Conservation (phyloP, 768 basidiomycete genomes). For the Boletus sensibilis region DNA sequence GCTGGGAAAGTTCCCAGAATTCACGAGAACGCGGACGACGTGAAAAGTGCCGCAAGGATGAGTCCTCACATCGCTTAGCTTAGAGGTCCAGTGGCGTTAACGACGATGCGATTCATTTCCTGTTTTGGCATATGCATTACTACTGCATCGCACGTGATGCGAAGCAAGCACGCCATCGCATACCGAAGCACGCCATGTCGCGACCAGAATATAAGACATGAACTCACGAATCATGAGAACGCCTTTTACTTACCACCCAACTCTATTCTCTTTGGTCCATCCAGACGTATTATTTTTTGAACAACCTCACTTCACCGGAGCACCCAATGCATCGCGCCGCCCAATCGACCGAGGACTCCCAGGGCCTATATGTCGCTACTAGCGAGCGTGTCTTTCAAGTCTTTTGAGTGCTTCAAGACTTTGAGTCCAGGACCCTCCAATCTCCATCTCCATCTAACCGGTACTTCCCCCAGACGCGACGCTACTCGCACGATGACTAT, state of each 20-base stretch:
- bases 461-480: neutral
- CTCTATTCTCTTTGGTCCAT: too few relatives aligned
- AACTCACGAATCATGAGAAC: neutral
- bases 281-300: neutral
- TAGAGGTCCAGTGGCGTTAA: too few relatives aligned
- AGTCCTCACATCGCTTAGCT: too few relatives aligned
- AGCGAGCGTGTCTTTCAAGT: neutral
- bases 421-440: neutral
- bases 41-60: too few relatives aligned
- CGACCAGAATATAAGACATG: slow-evolving; percentile 20
- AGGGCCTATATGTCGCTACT: neutral
- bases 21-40: neutral
- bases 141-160: slow-evolving; percentile 26
- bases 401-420: neutral
- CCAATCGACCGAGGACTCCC: neutral
- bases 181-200: slow-evolving; percentile 7
- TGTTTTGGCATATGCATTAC: neutral
- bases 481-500: neutral
- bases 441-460: neutral
- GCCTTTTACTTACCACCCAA: neutral
- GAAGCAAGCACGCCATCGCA: slow-evolving; percentile 34
- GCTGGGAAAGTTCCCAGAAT: neutral
- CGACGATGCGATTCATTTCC: neutral
- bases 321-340: neutral
- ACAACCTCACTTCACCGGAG: neutral